phyloP scores from a whole-genome alignment of 2,329 filamentous ascomycete genomes.

The Arthrobotrys sphaeroides region DNA sequence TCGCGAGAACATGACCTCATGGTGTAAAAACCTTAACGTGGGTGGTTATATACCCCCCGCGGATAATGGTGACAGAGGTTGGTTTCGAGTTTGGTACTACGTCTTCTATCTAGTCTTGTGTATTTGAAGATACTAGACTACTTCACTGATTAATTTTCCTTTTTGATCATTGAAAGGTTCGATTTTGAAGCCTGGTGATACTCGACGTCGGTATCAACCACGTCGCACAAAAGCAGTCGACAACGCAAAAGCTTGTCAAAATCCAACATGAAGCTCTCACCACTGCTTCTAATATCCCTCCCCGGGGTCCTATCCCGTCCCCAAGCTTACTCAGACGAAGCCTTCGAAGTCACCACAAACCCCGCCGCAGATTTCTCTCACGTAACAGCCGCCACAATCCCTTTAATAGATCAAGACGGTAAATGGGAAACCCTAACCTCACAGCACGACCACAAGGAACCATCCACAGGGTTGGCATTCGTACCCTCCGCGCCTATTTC shows the following conservation, averaged over 20 bases:
- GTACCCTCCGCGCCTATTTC: background rate
- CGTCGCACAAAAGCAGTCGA: background rate
- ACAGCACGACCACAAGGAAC: background rate
- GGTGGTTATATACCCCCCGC: background rate
- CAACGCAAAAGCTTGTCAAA: conserved; percentile 24
- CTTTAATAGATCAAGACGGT: conserved; percentile 15
- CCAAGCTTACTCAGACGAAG: conserved; percentile 23
- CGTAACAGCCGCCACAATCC: conserved; percentile 1
- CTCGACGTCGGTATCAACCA: background rate
- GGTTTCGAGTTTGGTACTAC: background rate
- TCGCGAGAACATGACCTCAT: conserved; percentile 31
- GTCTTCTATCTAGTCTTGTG: too few species aligned
- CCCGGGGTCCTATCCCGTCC: conserved; percentile 13
- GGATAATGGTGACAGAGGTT: background rate
- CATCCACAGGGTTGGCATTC: background rate
- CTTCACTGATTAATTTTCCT: too few species aligned
- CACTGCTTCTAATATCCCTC: background rate
- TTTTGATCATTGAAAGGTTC: too few species aligned
- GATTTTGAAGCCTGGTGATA: background rate
- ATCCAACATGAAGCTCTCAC: conserved; percentile 23
- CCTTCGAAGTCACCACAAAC: conserved; percentile 10
- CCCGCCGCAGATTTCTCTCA: conserved; percentile 5
- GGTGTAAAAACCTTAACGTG: background rate
- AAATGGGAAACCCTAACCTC: conserved; percentile 19
- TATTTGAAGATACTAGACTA: too few species aligned